Base-by-base conservation (phyloP, 176 grass and related monocot genomes). In the Aegilops bicornis region DNA sequence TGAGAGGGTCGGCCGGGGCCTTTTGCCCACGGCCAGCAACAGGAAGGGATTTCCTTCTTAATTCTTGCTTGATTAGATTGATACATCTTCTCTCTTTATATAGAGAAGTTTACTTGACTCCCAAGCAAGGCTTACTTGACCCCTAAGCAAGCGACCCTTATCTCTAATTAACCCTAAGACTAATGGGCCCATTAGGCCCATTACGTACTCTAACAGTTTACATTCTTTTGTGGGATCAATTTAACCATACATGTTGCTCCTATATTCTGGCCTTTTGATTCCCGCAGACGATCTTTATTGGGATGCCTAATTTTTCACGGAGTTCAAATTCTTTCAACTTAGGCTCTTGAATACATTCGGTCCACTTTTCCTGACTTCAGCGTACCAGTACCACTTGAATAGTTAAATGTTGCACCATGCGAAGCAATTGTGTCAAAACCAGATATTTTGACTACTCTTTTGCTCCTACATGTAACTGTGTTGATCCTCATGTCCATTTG, bases 391-490 rank as follows among this genome's bases (percentile, higher is more conserved):
- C 27, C n/a, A 54, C 17, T 29, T 9, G 20, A 42, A 73, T 72
- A 17, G 1, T 56, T 35, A 56, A 82, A n/a, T 90, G 64, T 39
- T 82, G 15, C 20, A 50, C 15, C 48, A 69, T 76, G 73, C 24
- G 64, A 14, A 15, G 77, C 48, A 63, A 54, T 78, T 40, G 5
- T 69, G 64, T 82, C 58, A 60, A 77, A 12, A 76, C 59, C 39
- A 88, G 39, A 54, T 42, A 52, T 25, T 63, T 66, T 67, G 32
- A 58, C 9, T 31, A 4, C 42, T 32, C 4, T 64, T 84, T 42
- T 58, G 42, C 42, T 64, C 10, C 33, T 84, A 31, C 61, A 64
- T 89, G 77, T 79, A 35, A 24, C 7, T 69, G 8, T 80, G 62
- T 73, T 36, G 11, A 43, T 40, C 40, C 69, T 79, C 32, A 1